A percentile compares a stretch with the other conserved stretches of the same genome.
These are phyloP conservation scores for Mucor piriformis DNA, from an alignment of 371 early-diverging fungal species.

Conservation along the genomic window DNA sequence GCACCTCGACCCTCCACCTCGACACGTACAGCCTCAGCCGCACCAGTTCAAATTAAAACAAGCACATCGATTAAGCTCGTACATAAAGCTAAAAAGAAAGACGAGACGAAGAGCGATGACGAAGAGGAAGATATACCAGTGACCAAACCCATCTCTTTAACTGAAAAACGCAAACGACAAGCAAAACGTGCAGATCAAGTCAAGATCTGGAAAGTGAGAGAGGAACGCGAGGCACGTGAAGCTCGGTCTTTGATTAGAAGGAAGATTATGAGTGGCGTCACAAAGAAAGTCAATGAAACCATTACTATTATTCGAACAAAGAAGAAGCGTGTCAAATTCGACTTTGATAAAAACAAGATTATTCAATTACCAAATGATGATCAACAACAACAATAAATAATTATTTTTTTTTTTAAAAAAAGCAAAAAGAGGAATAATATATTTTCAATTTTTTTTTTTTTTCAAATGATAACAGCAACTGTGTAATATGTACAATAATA, in stretches of 20 bases:
- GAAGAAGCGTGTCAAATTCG: constrained; percentile 41
- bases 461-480: neutral
- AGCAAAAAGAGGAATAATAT: neutral
- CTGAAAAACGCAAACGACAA: constrained; percentile 42
- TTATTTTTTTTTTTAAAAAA: neutral
- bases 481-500: constrained; percentile 3
- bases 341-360: constrained; percentile 36
- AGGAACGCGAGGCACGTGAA: constrained; percentile 49
- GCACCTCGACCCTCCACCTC: constrained; percentile 11
- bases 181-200: constrained; percentile 44
- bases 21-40: constrained; percentile 5
- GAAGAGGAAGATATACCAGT: constrained; percentile 32
- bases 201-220: constrained; percentile 48
- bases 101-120: constrained; percentile 17
- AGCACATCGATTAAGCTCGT: constrained; percentile 2
- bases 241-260: constrained; percentile 31
- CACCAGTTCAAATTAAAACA: constrained; percentile 13
- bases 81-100: constrained; percentile 7
- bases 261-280: constrained; percentile 17
- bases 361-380: constrained; percentile 30
- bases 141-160: constrained; percentile 31
- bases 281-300: constrained; percentile 1
- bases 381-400: too few species aligned
- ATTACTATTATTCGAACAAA: constrained; percentile 5
- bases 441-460: neutral